These are phyloP conservation scores for Globisporangium abappressorium DNA, from an alignment of 352 stramenopile species.

Conservation along the genomic window DNA sequence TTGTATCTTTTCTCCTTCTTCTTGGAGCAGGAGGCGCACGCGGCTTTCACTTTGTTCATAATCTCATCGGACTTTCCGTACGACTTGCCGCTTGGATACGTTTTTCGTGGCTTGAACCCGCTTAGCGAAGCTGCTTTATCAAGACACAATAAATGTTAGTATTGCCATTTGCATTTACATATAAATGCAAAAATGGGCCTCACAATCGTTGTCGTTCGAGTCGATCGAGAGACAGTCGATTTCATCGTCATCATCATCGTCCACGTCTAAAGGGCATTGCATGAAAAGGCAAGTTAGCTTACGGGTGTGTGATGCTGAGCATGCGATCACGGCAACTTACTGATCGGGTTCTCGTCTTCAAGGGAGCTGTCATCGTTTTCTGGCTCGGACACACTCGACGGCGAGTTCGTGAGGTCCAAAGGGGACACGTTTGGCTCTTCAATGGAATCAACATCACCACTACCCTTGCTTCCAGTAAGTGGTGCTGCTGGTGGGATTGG, in stretches of 20 bases:
- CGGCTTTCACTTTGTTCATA: slow-evolving; percentile 16
- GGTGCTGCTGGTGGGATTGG: slow-evolving; percentile 22
- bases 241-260: slow-evolving; percentile 26
- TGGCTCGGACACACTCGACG: slow-evolving; percentile 16
- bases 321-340: not conserved
- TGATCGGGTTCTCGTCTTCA: slow-evolving; percentile 18
- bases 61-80: slow-evolving; percentile 22
- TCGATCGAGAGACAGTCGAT: slow-evolving; percentile 14
- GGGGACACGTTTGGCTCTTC: slow-evolving; percentile 13
- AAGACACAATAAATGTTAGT: not conserved
- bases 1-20: slow-evolving; percentile 10
- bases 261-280: slow-evolving; percentile 5
- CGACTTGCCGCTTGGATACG: slow-evolving; percentile 15
- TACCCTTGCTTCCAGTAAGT: slow-evolving; percentile 16
- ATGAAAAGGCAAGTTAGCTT: not conserved
- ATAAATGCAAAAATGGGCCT: no score
- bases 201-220: slow-evolving; percentile 6
- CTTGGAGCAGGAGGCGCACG: slow-evolving; percentile 15
- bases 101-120: slow-evolving; percentile 10
- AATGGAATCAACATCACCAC: not conserved
- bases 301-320: not conserved
- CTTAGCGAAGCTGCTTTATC: not conserved
- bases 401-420: slow-evolving; percentile 11
- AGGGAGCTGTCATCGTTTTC: slow-evolving; percentile 19
- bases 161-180: not conserved